These are phyloP conservation scores for Pythium graminicola DNA, from an alignment of 352 stramenopile species.

Conservation along the genomic window DNA sequence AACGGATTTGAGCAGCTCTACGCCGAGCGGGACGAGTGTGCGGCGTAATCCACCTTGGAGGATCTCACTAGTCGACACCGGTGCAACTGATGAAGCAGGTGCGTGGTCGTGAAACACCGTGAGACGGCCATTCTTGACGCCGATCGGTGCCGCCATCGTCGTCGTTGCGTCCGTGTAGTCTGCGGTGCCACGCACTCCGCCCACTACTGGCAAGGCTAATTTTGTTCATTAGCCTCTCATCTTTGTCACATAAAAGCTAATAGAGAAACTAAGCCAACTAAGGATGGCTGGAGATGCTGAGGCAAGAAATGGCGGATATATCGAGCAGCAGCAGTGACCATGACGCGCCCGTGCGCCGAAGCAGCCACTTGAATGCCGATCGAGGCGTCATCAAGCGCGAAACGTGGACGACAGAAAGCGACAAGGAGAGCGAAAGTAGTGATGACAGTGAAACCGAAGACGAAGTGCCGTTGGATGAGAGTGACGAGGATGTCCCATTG, in stretches of 20 bases:
- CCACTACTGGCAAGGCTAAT: not conserved
- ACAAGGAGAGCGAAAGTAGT: constrained; percentile 6
- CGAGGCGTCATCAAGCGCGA: constrained; percentile 16
- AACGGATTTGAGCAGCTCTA: constrained; percentile 31
- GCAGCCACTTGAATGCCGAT: constrained; percentile 2
- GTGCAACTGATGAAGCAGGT: not conserved
- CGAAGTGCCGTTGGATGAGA: constrained; percentile 2
- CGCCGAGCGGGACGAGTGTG: constrained; percentile 42
- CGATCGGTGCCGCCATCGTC: constrained; percentile 30
- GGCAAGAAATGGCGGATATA: constrained; percentile 15
- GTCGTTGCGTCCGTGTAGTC: not conserved
- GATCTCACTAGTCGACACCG: constrained; percentile 16
- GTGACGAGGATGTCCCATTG: constrained; percentile 11
- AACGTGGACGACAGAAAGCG: constrained; percentile 4
- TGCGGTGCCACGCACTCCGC: not conserved
- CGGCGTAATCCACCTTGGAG: constrained; percentile 37
- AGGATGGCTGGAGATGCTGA: too few relatives aligned
- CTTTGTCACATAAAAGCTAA: too few relatives aligned
- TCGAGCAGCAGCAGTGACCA: constrained; percentile 13
- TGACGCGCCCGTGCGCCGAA: constrained; percentile 1
- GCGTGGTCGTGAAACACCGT: constrained; percentile 34
- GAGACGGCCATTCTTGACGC: constrained; percentile 57
- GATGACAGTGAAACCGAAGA: constrained; percentile 13
- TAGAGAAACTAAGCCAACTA: constrained; percentile 9
- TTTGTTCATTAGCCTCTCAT: not conserved